Base-by-base conservation (phyloP, 2,329 filamentous ascomycete genomes). In the Fusarium pilosicola region DNA sequence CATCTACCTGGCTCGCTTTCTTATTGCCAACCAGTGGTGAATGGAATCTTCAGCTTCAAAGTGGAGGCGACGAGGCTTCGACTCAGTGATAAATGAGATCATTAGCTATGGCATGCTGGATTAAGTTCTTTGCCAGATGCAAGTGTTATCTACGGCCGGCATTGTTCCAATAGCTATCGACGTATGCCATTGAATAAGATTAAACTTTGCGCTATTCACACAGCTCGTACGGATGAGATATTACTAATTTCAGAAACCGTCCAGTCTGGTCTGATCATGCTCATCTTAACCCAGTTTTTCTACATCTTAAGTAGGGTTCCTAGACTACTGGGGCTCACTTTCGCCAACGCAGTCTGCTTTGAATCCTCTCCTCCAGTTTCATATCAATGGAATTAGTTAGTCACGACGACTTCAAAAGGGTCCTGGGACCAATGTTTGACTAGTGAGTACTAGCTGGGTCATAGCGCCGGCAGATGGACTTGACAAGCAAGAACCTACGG, bases 31-130 rank as follows among this genome's bases (percentile, higher is more conserved):
- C 13, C 7, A 1, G 2, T 22, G 24, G 22, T 28, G 7, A 46
- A 22, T 46, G 44, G 14, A 22, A 14, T 22, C 18, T 28, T 28
- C 1, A 15, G 4, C 13, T 22, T 15, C 0, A 14, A 0, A 28
- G 44, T 28, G 24, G 26, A 28, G 44, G 8, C 13, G 7, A 3
- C 11, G 26, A 22, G 6, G 18, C 6, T 7, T 28, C 7, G 4
- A 4, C 12, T 14, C 12, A 28, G 24, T 20, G 18, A 20, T 20
- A 10, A 8, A 20, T 2, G 4, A 20, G 7, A 18, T 15, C 6
- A 5, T 26, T 6, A 7, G 18, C 13, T 22, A 4, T 15, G 1
- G 8, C 4, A 46, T 28, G 1, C 8, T 46, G 13, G 28, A 46
- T 14, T 9, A 26, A 22, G 26, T 28, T 18, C 6, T 22, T 46